Conservation (phyloP, 768 basidiomycete species). For the Calocera viscosa region DNA sequence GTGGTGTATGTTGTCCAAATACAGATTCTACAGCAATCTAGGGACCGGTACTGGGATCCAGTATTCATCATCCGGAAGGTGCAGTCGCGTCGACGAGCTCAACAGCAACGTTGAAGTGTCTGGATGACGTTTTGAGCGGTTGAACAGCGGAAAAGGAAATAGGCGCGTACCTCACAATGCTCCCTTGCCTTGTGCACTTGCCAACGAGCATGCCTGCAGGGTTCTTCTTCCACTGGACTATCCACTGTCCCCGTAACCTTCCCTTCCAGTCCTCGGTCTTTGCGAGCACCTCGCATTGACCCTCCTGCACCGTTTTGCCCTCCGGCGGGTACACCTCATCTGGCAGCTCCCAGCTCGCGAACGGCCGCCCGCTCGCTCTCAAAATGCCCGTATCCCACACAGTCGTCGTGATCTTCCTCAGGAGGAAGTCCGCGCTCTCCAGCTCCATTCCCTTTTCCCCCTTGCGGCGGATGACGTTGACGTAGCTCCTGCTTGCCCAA, state of each 20-base stretch:
- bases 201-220: slow-evolving; percentile 36
- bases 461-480: slow-evolving; percentile 44
- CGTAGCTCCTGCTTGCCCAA: slow-evolving; percentile 63
- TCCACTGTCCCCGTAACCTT: slow-evolving; percentile 57
- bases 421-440: slow-evolving; percentile 49
- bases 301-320: slow-evolving; percentile 29
- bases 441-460: slow-evolving; percentile 43
- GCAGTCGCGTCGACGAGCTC: slow-evolving; percentile 28
- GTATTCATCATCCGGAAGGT: background rate
- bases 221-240: slow-evolving; percentile 59
- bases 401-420: slow-evolving; percentile 51
- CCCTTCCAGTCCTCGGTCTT: slow-evolving; percentile 54
- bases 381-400: slow-evolving; percentile 67
- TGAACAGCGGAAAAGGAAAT: background rate
- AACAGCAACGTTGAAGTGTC: slow-evolving; percentile 44
- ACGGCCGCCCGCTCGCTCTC: slow-evolving; percentile 50
- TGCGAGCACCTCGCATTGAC: slow-evolving; percentile 61
- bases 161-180: slow-evolving; percentile 43
- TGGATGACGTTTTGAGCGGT: slow-evolving; percentile 15
- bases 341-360: slow-evolving; percentile 74
- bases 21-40: background rate
- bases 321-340: slow-evolving; percentile 27
- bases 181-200: slow-evolving; percentile 49
- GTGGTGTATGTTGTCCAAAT: background rate
- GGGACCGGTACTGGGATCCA: too few species aligned